Evolutionary conservation across 176 grass and related monocot genomes (phyloP).

Genomic region (Oryza longistaminata): DNA sequence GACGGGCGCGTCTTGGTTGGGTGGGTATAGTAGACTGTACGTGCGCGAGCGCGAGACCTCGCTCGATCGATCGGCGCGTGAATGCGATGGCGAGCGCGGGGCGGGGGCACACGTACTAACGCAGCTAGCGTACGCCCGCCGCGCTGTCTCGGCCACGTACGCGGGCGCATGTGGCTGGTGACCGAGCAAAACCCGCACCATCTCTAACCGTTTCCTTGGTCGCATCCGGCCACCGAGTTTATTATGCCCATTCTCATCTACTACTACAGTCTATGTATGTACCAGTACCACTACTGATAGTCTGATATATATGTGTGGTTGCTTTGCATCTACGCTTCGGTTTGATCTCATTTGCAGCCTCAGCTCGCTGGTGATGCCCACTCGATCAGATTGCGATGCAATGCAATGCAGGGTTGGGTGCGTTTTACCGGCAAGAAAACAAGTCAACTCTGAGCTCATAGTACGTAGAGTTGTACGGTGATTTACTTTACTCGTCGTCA

Average conservation of each 20-base stretch:
- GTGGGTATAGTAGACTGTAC: not conserved
- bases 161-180: not conserved
- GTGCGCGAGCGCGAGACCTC: not conserved
- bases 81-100: conserved; percentile 33
- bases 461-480: not conserved
- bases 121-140: not conserved
- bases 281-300: no score
- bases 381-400: not conserved
- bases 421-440: not conserved
- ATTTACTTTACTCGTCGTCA: not conserved
- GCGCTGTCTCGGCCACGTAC: not conserved
- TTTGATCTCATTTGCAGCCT: not conserved
- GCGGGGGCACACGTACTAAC: no score
- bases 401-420: not conserved
- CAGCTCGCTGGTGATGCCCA: not conserved
- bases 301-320: not conserved
- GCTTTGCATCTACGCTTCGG: conserved; percentile 20
- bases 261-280: not conserved
- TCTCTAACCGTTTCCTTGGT: conserved; percentile 36
- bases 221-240: conserved; percentile 19
- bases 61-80: not conserved
- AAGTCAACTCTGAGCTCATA: not conserved
- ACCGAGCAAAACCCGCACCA: not conserved
- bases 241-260: not conserved
- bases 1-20: not conserved